Percentiles rank a stretch among this genome's conserved stretches.
Evolutionary conservation across 2,329 filamentous ascomycete genomes (phyloP).

Genomic region (Cladosporium sp.): DNA sequence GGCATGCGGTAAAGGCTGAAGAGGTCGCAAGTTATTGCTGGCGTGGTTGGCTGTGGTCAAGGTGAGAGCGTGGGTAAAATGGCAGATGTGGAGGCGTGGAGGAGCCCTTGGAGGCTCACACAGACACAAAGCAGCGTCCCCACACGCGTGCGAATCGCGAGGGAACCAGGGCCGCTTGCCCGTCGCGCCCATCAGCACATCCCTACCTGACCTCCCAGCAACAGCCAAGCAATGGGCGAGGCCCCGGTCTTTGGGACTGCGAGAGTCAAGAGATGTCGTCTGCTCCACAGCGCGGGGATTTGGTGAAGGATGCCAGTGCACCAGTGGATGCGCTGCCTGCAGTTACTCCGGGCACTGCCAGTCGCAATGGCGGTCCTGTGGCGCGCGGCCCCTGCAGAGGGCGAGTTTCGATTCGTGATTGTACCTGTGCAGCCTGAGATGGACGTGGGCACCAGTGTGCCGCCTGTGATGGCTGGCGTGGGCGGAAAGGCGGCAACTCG

Average conservation of each 20-base stretch:
- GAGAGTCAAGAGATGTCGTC: neutral
- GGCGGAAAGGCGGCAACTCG: slow-evolving; percentile 5
- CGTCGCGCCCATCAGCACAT: neutral
- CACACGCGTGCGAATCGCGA: neutral
- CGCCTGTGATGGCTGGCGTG: neutral
- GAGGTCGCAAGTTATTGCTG: neutral
- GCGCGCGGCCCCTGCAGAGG: slow-evolving; percentile 15
- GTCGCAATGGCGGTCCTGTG: slow-evolving; percentile 1
- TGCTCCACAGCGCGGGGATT: slow-evolving; percentile 5
- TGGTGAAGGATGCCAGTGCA: neutral
- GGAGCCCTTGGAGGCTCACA: slow-evolving; percentile 7
- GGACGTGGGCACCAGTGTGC: neutral
- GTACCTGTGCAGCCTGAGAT: neutral
- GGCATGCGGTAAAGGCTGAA: slow-evolving; percentile 15
- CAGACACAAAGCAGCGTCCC: slow-evolving; percentile 5
- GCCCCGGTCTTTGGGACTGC: neutral
- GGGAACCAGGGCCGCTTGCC: slow-evolving; percentile 4
- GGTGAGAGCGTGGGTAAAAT: slow-evolving; percentile 11
- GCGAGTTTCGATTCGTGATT: neutral
- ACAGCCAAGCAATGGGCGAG: slow-evolving; percentile 12
- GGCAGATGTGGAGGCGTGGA: slow-evolving; percentile 6
- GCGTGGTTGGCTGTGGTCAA: neutral
- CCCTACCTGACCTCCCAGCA: neutral
- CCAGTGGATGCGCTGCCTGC: neutral
- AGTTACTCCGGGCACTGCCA: slow-evolving; percentile 14